Evolutionary conservation across 164 flowering plant species (phyloP), one percentile per base, ranked within the genome.

Genomic region (Piper betle): DNA sequence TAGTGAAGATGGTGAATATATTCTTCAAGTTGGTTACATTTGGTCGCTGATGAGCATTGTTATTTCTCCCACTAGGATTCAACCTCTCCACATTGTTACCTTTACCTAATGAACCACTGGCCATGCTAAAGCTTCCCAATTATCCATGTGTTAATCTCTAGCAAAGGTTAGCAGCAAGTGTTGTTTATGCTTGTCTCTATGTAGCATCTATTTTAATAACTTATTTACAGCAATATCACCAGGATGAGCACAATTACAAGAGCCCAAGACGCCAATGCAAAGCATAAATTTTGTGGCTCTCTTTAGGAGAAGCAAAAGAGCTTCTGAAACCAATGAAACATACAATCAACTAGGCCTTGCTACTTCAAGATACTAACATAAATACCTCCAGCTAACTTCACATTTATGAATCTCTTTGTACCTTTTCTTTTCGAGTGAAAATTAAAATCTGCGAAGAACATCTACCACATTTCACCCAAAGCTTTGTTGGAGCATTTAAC

Each of bases 271-370:
- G 17, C 41, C 20, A 18, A 40, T 55, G 41, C 66, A 62, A 50
- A 15, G 19, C 11, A 55, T 25, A 18, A 55, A n/a, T 6, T 61
- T 61, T 37, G 6, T 61, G 39, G 20, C 41, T 3, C 50, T 61
- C 64, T 55, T 61, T 50, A 53, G 64, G 25, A 50, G 64, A 19
- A 50, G 55, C 37, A 61, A 33, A 50, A 61, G 55, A 48, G 3
- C 55, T 15, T 53, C 20, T 5, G 43, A 41, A 4, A 41, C 6
- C 4, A 41, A 41, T 41, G 43, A 41, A 41, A 41, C 9, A 9
- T 4, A 41, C 43, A 41, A 41, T 4, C 43, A n/a, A n/a, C n/a
- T n/a, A n/a, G n/a, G 33, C 33, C 33, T 25, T 25, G 33, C 33
- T 25, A 25, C 33, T 25, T 25, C 33, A 25, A n/a, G n/a, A n/a